Percentiles rank a stretch among this genome's conserved stretches.
Evolutionary conservation across 2,329 filamentous ascomycete species (phyloP).

Genomic region (Fusarium sp.): DNA sequence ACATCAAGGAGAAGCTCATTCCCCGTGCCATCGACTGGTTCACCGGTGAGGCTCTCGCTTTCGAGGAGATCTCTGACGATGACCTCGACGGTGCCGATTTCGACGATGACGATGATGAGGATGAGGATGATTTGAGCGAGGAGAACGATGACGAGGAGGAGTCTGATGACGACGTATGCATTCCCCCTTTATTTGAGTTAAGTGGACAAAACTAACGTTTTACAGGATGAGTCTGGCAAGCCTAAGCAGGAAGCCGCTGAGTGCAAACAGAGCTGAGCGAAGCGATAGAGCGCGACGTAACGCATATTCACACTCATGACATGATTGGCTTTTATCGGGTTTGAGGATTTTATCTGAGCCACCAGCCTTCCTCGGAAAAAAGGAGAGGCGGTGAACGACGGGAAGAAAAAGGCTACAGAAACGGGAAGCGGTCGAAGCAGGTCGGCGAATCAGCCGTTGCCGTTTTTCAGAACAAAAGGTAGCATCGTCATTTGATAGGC

Average conservation of each 20-base stretch:
- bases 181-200: not conserved
- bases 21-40: conserved; percentile 99
- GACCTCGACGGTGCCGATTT: conserved; percentile 85
- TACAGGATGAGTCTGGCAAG: conserved; percentile 85
- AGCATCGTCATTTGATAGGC: conserved; percentile 47
- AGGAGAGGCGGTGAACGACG: conserved; percentile 36
- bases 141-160: conserved; percentile 86
- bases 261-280: conserved; percentile 89
- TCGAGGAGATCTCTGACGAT: conserved; percentile 88
- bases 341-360: conserved; percentile 42
- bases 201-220: conserved; percentile 20
- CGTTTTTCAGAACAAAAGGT: conserved; percentile 44
- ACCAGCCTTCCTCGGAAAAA: conserved; percentile 37
- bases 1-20: conserved; percentile 99
- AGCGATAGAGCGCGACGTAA: conserved; percentile 51
- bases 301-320: conserved; percentile 39
- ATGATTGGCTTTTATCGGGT: conserved; percentile 42
- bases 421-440: conserved; percentile 42
- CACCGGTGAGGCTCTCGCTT: conserved; percentile 96
- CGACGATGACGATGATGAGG: conserved; percentile 92
- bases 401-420: conserved; percentile 47
- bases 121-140: conserved; percentile 86
- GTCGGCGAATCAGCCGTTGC: conserved; percentile 43
- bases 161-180: conserved; percentile 79
- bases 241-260: conserved; percentile 94